A percentile compares a stretch with the other conserved stretches of the same genome.
Evolutionary conservation across 768 basidiomycete genomes (phyloP).

Genomic region (Phaeolepiota aurea): DNA sequence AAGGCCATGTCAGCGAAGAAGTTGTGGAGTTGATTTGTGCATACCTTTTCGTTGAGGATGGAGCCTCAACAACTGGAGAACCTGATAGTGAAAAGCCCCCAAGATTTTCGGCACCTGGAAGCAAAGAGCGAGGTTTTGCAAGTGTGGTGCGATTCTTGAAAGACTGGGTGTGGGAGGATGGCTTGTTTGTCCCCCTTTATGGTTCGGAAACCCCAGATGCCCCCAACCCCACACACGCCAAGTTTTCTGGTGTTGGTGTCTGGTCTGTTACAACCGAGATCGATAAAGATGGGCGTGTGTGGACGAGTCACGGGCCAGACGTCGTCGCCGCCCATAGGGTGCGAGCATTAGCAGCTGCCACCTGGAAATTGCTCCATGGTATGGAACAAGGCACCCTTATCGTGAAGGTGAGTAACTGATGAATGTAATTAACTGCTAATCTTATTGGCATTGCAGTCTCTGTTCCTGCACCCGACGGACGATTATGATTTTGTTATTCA

Average conservation of each 20-base stretch:
- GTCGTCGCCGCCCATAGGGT: conserved; percentile 68
- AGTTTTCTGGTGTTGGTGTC: conserved; percentile 28
- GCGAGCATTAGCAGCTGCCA: conserved; percentile 65
- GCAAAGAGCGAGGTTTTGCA: conserved; percentile 77
- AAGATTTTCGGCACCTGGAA: conserved; percentile 48
- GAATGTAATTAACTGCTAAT: background rate
- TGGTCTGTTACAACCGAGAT: conserved; percentile 78
- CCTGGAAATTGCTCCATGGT: conserved; percentile 49
- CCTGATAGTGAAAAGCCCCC: conserved; percentile 22
- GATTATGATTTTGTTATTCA: conserved; percentile 85
- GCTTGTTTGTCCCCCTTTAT: conserved; percentile 71
- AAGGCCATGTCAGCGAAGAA: conserved; percentile 65
- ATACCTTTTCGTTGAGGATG: conserved; percentile 59
- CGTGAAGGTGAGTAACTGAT: conserved; percentile 44
- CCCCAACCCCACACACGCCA: conserved; percentile 12
- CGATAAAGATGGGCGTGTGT: conserved; percentile 66
- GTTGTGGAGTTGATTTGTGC: conserved; percentile 84
- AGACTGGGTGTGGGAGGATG: conserved; percentile 79
- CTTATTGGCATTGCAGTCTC: conserved; percentile 34
- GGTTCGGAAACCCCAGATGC: conserved; percentile 20
- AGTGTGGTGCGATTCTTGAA: conserved; percentile 63
- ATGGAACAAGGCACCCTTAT: conserved; percentile 42
- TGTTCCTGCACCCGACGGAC: conserved; percentile 76
- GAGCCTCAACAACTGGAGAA: conserved; percentile 19
- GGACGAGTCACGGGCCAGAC: conserved; percentile 66